phyloP scores from a whole-genome alignment of 371 early-diverging fungal genomes.

The Rhizopus sp. region DNA sequence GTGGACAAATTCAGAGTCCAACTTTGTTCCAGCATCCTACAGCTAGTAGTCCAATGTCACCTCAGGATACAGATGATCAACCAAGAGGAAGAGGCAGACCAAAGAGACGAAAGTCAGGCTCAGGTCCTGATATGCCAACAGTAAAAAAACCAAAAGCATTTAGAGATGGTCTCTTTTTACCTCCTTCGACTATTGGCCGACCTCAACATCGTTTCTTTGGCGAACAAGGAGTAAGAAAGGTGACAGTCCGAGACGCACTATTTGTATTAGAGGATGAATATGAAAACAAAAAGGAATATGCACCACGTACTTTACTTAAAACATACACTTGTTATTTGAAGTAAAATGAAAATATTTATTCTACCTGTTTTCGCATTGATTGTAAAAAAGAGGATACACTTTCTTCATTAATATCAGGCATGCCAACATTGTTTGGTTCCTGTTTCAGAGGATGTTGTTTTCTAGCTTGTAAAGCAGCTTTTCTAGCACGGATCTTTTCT shows the following conservation, averaged over 20 bases:
- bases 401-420: conserved; percentile 28
- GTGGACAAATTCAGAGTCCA: conserved; percentile 3
- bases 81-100: conserved; percentile 50
- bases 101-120: conserved; percentile 24
- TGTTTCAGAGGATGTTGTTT: conserved; percentile 22
- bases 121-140: conserved; percentile 16
- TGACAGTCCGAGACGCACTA: conserved; percentile 74
- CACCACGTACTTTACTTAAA: conserved; percentile 63
- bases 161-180: conserved; percentile 33
- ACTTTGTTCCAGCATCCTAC: neutral
- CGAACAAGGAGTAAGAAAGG: conserved; percentile 49
- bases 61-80: conserved; percentile 22
- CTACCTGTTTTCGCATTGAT: conserved; percentile 29
- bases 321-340: conserved; percentile 57
- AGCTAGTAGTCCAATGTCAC: neutral
- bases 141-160: conserved; percentile 20
- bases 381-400: conserved; percentile 34
- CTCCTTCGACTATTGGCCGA: conserved; percentile 43
- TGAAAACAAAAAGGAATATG: conserved; percentile 52
- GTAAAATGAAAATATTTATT: conserved; percentile 25
- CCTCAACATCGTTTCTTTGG: conserved; percentile 31
- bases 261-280: conserved; percentile 74
- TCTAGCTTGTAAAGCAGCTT: conserved; percentile 36
- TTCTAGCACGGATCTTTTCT: conserved; percentile 41
- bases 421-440: conserved; percentile 9